These are phyloP conservation scores for Henckelia pumila DNA, from an alignment of 257 asterid genomes.

Conservation along the genomic window DNA sequence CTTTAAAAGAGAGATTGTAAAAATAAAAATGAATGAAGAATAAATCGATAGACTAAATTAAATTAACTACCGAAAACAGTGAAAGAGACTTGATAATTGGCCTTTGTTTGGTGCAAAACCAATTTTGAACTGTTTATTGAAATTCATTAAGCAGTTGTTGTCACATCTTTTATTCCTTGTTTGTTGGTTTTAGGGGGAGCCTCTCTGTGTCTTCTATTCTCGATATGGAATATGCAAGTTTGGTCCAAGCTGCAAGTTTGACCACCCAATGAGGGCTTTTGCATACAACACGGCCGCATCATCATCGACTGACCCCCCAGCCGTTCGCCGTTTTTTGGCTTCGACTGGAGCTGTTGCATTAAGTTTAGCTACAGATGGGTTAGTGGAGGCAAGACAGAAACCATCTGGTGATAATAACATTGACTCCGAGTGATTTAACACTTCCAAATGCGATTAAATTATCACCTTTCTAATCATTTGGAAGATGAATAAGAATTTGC, in stretches of 20 bases:
- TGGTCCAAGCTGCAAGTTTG: constrained; percentile 99
- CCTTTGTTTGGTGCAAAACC: constrained; percentile 7
- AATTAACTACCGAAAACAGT: neutral
- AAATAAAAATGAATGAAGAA: neutral
- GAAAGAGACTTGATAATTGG: constrained; percentile 5
- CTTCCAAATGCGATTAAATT: constrained; percentile 37
- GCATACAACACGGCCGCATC: constrained; percentile 57
- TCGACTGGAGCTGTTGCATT: constrained; percentile 67
- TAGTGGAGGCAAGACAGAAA: constrained; percentile 67
- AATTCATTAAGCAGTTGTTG: constrained; percentile 15
- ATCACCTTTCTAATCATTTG: constrained; percentile 39
- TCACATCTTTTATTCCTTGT: constrained; percentile 25
- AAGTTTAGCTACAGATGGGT: constrained; percentile 64
- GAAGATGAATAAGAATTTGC: constrained; percentile 52
- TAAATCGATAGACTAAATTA: neutral
- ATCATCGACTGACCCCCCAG: constrained; percentile 57
- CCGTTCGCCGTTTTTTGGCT: constrained; percentile 59
- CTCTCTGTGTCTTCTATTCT: constrained; percentile 87
- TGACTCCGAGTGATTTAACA: constrained; percentile 66
- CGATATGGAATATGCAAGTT: constrained; percentile 95
- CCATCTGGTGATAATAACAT: constrained; percentile 71
- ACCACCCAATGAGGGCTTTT: constrained; percentile 90
- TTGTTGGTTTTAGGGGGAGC: constrained; percentile 73
- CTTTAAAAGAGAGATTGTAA: neutral
- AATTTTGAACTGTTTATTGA: constrained; percentile 13